A percentile compares a stretch with the other conserved stretches of the same genome.
These are phyloP conservation scores for Aspergillus proliferans DNA, from an alignment of 2,329 filamentous ascomycete species.

Conservation along the genomic window DNA sequence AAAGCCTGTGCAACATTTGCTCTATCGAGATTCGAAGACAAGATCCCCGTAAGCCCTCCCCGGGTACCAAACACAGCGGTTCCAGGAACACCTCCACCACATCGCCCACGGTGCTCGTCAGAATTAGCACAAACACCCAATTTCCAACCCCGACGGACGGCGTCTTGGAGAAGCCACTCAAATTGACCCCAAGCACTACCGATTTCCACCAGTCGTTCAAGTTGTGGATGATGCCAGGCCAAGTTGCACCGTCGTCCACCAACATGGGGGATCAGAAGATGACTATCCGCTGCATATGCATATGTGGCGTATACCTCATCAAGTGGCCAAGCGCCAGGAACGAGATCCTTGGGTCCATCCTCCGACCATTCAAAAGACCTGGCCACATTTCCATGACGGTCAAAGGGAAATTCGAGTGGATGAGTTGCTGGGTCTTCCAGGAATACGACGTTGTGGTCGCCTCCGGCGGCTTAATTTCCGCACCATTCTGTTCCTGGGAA, in stretches of 20 bases:
- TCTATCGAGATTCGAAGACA: conserved; percentile 3
- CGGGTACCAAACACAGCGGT: conserved; percentile 10
- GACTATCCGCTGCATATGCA: conserved; percentile 2
- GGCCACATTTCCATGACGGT: conserved; percentile 8
- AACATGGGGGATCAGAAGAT: conserved; percentile 9
- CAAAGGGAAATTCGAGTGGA: conserved; percentile 7
- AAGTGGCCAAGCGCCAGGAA: conserved; percentile 9
- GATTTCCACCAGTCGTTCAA: conserved; percentile 8
- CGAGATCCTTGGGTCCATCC: conserved; percentile 6
- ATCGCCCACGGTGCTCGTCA: conserved; percentile 10
- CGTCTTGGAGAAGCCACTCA: conserved; percentile 9
- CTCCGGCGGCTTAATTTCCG: conserved; percentile 8
- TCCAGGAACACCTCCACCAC: conserved; percentile 9
- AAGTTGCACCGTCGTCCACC: conserved; percentile 10
- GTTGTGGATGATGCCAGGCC: conserved; percentile 8
- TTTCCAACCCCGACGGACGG: conserved; percentile 7
- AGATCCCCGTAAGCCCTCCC: conserved; percentile 8
- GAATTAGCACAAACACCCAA: conserved; percentile 11
- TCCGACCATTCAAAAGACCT: conserved; percentile 11
- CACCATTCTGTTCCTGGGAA: conserved; percentile 11
- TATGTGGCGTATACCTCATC: conserved; percentile 10
- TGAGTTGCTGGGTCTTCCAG: conserved; percentile 3
- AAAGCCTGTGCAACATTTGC: conserved; percentile 3
- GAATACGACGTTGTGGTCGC: conserved; percentile 10
- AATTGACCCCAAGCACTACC: conserved; percentile 10